These are phyloP conservation scores for Heracleum sosnowskyi DNA, from an alignment of 129 eudicot species.

Conservation along the genomic window DNA sequence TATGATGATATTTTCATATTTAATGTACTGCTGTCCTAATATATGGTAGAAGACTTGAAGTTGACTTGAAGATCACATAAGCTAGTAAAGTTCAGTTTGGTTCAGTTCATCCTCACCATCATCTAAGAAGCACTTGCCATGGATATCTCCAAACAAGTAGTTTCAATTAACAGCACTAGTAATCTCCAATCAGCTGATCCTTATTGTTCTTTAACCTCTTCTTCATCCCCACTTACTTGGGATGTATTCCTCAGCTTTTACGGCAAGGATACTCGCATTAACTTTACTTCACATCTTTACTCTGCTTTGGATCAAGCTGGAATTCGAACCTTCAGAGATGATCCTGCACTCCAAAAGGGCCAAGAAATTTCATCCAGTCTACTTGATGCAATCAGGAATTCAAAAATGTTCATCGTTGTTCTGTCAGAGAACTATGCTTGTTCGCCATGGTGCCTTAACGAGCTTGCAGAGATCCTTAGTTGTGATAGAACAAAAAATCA, in stretches of 20 bases:
- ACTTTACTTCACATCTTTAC: conserved; percentile 9
- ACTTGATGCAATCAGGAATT: conserved; percentile 1
- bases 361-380: not conserved
- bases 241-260: conserved; percentile 3
- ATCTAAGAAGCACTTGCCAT: too few relatives aligned
- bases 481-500: not conserved
- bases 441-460: conserved; percentile 16
- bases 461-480: not conserved
- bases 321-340: conserved; percentile 13
- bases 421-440: conserved; percentile 13
- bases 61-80: too few relatives aligned
- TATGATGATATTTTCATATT: too few relatives aligned
- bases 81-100: too few relatives aligned
- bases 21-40: too few relatives aligned
- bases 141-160: too few relatives aligned
- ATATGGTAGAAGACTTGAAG: too few relatives aligned
- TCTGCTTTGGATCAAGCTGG: conserved; percentile 2
- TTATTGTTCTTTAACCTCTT: not conserved
- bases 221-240: not conserved
- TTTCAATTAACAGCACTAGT: too few relatives aligned
- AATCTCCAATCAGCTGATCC: not conserved
- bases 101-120: too few relatives aligned
- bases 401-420: conserved; percentile 8
- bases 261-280: not conserved
- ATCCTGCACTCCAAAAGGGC: conserved; percentile 4